Evolutionary conservation across 2,329 filamentous ascomycete genomes (phyloP), one percentile per base, ranked within the genome.

Genomic region (Paraphaeosphaeria minitans): DNA sequence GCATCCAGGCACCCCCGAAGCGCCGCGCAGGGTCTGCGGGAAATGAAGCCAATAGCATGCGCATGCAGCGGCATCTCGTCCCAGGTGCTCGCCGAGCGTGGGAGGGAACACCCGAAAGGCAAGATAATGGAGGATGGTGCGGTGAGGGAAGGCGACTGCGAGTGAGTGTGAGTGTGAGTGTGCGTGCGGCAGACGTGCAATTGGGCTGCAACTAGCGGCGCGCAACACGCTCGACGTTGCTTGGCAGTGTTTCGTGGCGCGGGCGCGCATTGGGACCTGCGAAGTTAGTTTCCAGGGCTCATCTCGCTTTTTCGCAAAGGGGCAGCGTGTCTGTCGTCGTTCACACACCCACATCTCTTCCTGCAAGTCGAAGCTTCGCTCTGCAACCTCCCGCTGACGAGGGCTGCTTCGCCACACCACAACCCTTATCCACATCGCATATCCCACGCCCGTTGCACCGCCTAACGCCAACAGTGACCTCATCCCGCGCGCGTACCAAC

Each of bases 161-260:
- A 31, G 29, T 31, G 29, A 31, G 49, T 37, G 16, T 8, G 19
- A 42, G 53, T 37, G 29, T 31, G 29, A 31, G 49, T 37, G 16
- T 8, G 19, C 35, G 53, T 37, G 57, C 49, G 49, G 37, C 53
- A 22, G 45, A 29, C 56, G 49, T 45, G 29, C 56, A 53, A 50
- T 53, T 60, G 51, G 55, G 33, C 27, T 19, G 31, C 33, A 53
- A 33, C 3, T 10, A 57, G 31, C 33, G 41, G 27, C 33, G 27
- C 33, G 21, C 37, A 50, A 31, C 19, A 53, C 33, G 53, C 39
- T 22, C 19, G 37, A 39, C 41, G 33, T 27, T 27, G n/a, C 57
- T 60, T 63, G 58, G 61, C 61, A 35, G 56, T 52, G 61, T 65
- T 63, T 63, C 58, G 55, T 57, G 51, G 50, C 51, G 51, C 46